These are phyloP conservation scores for Somion occarium DNA, from an alignment of 1,284 basidiomycete genomes.

Conservation along the genomic window DNA sequence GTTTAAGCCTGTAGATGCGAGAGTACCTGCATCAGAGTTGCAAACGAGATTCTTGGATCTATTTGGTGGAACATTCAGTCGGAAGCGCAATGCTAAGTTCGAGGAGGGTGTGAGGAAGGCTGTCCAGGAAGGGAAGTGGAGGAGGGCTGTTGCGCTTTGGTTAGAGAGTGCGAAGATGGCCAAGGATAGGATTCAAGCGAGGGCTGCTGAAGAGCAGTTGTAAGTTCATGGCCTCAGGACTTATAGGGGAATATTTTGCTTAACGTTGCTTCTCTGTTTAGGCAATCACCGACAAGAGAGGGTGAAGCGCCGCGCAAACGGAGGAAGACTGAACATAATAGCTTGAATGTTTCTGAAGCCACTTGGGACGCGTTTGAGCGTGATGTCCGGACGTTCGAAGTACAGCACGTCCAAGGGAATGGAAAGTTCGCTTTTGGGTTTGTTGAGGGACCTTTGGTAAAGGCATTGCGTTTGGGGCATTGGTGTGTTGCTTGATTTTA, in stretches of 20 bases:
- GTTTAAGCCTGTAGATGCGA: slow-evolving; percentile 90
- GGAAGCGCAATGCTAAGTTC: slow-evolving; percentile 87
- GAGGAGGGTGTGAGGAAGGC: slow-evolving; percentile 84
- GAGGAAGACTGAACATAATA: slow-evolving; percentile 55
- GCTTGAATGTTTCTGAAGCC: slow-evolving; percentile 41
- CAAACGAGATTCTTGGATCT: slow-evolving; percentile 79
- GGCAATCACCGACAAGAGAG: slow-evolving; percentile 19
- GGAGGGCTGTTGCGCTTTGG: slow-evolving; percentile 81
- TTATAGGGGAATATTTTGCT: slow-evolving; percentile 6
- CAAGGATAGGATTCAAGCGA: slow-evolving; percentile 52
- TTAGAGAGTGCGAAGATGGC: slow-evolving; percentile 72
- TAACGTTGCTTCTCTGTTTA: slow-evolving; percentile 10
- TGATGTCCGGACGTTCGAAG: slow-evolving; percentile 78
- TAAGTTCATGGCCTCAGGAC: slow-evolving; percentile 27
- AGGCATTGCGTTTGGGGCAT: slow-evolving; percentile 84
- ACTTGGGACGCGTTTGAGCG: slow-evolving; percentile 75
- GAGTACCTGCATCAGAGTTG: slow-evolving; percentile 71
- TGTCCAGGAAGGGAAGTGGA: slow-evolving; percentile 83
- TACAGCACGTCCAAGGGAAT: slow-evolving; percentile 80
- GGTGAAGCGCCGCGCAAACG: slow-evolving; percentile 64
- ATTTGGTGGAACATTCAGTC: slow-evolving; percentile 87
- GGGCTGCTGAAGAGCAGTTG: slow-evolving; percentile 36
- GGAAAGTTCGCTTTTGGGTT: slow-evolving; percentile 92
- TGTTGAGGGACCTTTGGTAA: slow-evolving; percentile 94
- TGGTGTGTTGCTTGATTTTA: slow-evolving; percentile 56